phyloP scores from a whole-genome alignment of 73 alveolate species.

The Paramecium tetraurelia region DNA sequence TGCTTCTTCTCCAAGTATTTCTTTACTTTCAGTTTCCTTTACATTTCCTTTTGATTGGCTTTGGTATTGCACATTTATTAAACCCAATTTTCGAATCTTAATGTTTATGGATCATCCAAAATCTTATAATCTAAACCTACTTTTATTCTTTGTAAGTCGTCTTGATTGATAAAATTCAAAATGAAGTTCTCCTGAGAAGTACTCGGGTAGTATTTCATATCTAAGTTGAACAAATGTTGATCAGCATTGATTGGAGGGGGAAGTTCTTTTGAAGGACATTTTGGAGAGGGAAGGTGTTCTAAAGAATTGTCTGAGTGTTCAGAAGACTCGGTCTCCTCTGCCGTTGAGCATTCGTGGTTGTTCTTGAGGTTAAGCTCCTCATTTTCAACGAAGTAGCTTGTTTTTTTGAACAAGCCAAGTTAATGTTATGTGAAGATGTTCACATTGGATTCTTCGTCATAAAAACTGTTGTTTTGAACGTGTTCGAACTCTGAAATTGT shows the following conservation, averaged over 20 bases:
- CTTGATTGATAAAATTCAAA: not conserved
- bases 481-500: not conserved
- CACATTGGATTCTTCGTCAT: not conserved
- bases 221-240: not conserved
- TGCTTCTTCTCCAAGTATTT: slow-evolving; percentile 57
- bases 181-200: not conserved
- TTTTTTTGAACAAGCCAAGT: slow-evolving; percentile 6
- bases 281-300: not conserved
- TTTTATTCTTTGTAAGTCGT: not conserved
- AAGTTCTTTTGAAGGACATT: not conserved
- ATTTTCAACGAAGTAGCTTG: not conserved
- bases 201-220: slow-evolving; percentile 7
- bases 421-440: not conserved
- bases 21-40: slow-evolving; percentile 46
- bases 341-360: not conserved
- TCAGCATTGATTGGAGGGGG: slow-evolving; percentile 1
- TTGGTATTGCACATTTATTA: not conserved
- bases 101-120: not conserved
- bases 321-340: not conserved
- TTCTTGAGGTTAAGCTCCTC: not conserved
- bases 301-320: not conserved
- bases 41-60: not conserved
- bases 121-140: slow-evolving; percentile 2
- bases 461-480: not conserved
- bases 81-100: slow-evolving; percentile 38